These are phyloP conservation scores for Penicillium ochrochloron DNA, from an alignment of 495 filamentous ascomycete genomes.

Conservation along the genomic window DNA sequence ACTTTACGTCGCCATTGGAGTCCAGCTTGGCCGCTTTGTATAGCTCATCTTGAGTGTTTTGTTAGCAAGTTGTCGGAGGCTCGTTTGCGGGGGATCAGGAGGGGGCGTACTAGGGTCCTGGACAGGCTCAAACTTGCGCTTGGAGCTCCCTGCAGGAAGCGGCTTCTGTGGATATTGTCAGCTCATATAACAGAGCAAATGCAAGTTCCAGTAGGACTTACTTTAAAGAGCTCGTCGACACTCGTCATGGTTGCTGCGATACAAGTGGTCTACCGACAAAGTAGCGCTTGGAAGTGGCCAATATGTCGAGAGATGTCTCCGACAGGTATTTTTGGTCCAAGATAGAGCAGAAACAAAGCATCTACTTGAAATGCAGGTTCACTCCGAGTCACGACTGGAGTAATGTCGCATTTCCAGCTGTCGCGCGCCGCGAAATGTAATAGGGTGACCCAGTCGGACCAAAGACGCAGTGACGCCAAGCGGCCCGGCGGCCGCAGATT, in stretches of 20 bases:
- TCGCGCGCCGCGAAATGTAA: conserved; percentile 34
- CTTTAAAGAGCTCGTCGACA: conserved; percentile 86
- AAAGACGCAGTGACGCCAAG: conserved; percentile 47
- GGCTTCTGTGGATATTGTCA: conserved; percentile 48
- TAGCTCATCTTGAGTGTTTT: conserved; percentile 59
- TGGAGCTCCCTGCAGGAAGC: conserved; percentile 51
- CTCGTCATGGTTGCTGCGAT: conserved; percentile 63
- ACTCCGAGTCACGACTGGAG: neutral
- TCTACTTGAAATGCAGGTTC: neutral
- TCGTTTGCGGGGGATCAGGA: conserved; percentile 3
- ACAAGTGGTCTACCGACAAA: neutral
- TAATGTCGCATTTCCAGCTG: conserved; percentile 22
- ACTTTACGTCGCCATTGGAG: conserved; percentile 63
- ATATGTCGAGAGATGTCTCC: neutral
- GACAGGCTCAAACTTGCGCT: conserved; percentile 77
- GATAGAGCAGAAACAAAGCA: neutral
- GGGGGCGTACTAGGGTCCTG: conserved; percentile 68
- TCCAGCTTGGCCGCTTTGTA: conserved; percentile 87
- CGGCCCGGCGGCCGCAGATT: conserved; percentile 44
- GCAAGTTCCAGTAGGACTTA: conserved; percentile 32
- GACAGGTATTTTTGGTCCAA: neutral
- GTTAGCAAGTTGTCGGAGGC: conserved; percentile 27
- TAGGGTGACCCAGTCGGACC: conserved; percentile 45
- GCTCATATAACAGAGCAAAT: neutral
- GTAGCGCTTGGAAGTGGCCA: neutral